phyloP scores from a whole-genome alignment of 1,139 yeast species.

The Pichia sp. region DNA sequence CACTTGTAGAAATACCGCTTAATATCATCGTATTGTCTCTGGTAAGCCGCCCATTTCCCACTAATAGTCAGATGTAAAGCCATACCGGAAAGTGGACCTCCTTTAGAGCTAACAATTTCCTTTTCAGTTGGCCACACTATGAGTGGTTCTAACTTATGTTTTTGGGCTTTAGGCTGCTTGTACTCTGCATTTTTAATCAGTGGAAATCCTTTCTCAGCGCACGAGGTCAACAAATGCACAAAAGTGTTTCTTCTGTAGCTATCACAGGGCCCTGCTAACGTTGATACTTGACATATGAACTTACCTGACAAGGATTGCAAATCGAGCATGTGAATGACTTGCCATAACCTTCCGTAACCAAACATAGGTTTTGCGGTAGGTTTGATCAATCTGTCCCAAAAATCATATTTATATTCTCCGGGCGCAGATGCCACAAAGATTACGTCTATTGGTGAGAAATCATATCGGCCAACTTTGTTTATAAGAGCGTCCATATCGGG shows the following conservation, averaged over 20 bases:
- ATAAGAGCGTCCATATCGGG: conserved; percentile 28
- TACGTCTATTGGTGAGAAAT: conserved; percentile 42
- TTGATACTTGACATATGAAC: conserved; percentile 44
- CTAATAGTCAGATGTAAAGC: conserved; percentile 46
- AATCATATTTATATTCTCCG: conserved; percentile 25
- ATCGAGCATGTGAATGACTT: conserved; percentile 32
- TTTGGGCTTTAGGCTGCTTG: conserved; percentile 27
- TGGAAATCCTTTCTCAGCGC: conserved; percentile 21
- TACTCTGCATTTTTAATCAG: conserved; percentile 18
- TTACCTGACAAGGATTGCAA: conserved; percentile 32
- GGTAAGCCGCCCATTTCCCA: conserved; percentile 21
- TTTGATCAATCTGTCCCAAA: conserved; percentile 6
- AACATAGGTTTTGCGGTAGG: conserved; percentile 22
- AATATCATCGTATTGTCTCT: conserved; percentile 20
- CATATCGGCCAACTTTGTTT: conserved; percentile 27
- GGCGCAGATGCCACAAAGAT: conserved; percentile 57
- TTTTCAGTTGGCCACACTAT: conserved; percentile 48
- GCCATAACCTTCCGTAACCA: conserved; percentile 48
- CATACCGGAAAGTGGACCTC: conserved; percentile 36
- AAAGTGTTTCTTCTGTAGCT: conserved; percentile 37
- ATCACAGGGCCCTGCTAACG: conserved; percentile 51
- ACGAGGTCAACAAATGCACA: conserved; percentile 47
- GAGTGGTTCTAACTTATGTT: conserved; percentile 33
- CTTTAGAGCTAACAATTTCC: conserved; percentile 39
- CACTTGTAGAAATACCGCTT: conserved; percentile 20